A percentile compares a stretch with the other conserved stretches of the same genome.
Conservation (phyloP, 2,329 filamentous ascomycete species). For the Zarea fungicola region DNA sequence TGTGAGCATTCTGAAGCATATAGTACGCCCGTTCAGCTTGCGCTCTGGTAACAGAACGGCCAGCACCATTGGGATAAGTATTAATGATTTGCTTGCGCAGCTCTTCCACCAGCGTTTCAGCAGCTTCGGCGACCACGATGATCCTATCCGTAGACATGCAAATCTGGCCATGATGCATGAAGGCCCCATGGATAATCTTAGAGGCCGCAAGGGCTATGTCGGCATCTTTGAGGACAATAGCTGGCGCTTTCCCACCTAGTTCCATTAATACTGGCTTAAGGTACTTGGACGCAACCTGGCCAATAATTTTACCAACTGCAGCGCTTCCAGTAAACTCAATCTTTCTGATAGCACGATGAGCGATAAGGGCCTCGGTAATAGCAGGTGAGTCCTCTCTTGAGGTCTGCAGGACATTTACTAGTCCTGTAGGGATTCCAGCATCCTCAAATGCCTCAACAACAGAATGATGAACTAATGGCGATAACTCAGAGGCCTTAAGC, state of each 20-base stretch:
- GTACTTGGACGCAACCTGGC: slow-evolving; percentile 4
- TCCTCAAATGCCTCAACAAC: background rate
- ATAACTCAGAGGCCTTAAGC: background rate
- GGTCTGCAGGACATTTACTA: background rate
- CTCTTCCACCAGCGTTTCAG: background rate
- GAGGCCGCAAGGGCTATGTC: slow-evolving; percentile 7
- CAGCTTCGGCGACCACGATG: slow-evolving; percentile 2
- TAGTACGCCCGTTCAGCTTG: background rate
- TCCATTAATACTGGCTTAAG: slow-evolving; percentile 14
- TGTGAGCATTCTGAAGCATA: background rate
- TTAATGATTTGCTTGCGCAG: background rate
- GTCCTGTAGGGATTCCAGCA: background rate
- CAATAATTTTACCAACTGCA: slow-evolving; percentile 7
- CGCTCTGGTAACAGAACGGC: background rate
- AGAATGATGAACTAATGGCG: background rate
- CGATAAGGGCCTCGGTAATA: background rate
- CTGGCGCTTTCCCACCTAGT: slow-evolving; percentile 12
- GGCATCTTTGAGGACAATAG: slow-evolving; percentile 12
- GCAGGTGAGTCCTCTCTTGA: background rate
- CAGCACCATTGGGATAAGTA: background rate
- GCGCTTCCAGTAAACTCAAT: slow-evolving; percentile 15
- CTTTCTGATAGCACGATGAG: slow-evolving; percentile 12
- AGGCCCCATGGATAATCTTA: background rate
- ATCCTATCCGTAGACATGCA: slow-evolving; percentile 12
- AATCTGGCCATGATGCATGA: slow-evolving; percentile 11